phyloP scores from a whole-genome alignment of 257 asterid species.

The Nicotiana tomentosiformis region DNA sequence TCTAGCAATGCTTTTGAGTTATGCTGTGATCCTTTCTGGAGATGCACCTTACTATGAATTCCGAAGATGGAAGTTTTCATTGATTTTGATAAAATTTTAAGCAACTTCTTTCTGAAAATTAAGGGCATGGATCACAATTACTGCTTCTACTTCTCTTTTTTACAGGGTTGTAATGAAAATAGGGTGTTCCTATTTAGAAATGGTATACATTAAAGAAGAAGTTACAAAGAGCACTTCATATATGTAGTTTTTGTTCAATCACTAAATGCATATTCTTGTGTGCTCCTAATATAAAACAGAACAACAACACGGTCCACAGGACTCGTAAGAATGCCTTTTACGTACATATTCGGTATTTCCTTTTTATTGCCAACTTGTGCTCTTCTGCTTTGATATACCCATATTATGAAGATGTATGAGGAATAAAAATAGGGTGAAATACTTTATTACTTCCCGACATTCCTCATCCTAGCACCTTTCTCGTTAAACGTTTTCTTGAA shows the following conservation, averaged over 20 bases:
- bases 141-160: not conserved
- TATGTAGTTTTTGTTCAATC: not conserved
- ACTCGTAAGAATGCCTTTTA: not conserved
- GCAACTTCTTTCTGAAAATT: not conserved
- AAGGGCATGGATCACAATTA: not conserved
- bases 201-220: not conserved
- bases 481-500: not conserved
- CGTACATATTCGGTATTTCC: not conserved
- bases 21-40: not conserved
- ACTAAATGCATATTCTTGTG: not conserved
- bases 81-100: not conserved
- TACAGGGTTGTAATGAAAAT: not conserved
- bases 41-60: not conserved
- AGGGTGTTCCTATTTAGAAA: not conserved
- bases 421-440: not conserved
- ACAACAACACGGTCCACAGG: not conserved
- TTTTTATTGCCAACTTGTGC: not conserved
- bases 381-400: not conserved
- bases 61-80: not conserved
- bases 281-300: not conserved
- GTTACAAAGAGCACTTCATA: not conserved
- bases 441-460: not conserved
- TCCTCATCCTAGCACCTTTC: slow-evolving; percentile 2
- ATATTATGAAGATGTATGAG: not conserved
- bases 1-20: not conserved